phyloP scores from a whole-genome alignment of 129 eudicot genomes.

The Arctium lappa region DNA sequence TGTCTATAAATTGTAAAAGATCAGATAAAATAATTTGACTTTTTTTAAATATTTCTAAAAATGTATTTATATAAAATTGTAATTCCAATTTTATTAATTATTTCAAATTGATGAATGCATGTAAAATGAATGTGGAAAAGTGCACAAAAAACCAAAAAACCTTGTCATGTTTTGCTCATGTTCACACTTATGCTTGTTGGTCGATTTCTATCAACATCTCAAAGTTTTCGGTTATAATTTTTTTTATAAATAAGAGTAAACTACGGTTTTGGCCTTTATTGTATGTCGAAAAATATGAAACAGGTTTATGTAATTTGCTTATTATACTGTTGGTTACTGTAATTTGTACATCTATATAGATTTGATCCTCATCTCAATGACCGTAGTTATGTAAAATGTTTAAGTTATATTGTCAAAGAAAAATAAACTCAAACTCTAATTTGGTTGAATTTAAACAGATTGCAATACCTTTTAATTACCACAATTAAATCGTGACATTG shows the following conservation, averaged over 20 bases:
- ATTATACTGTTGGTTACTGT: no score
- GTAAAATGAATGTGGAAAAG: constrained; percentile 8
- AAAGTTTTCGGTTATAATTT: no score
- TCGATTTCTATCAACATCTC: no score
- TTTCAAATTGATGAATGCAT: neutral
- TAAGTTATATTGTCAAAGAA: no score
- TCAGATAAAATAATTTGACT: neutral
- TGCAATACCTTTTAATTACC: no score
- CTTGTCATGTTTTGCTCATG: neutral
- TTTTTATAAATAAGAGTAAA: no score
- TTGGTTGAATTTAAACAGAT: no score
- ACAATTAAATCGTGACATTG: no score
- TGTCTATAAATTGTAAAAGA: neutral
- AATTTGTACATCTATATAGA: no score
- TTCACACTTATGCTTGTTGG: neutral
- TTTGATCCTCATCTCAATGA: neutral
- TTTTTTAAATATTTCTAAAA: neutral
- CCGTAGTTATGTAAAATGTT: no score
- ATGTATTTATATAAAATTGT: neutral
- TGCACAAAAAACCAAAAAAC: neutral
- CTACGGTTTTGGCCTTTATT: neutral
- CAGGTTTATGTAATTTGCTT: no score
- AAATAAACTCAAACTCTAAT: no score
- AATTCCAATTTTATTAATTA: neutral
- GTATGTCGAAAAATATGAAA: neutral